Evolutionary conservation across 164 flowering plant species (phyloP), one percentile per base, ranked within the genome.

Genomic region (Stephania cephalantha): DNA sequence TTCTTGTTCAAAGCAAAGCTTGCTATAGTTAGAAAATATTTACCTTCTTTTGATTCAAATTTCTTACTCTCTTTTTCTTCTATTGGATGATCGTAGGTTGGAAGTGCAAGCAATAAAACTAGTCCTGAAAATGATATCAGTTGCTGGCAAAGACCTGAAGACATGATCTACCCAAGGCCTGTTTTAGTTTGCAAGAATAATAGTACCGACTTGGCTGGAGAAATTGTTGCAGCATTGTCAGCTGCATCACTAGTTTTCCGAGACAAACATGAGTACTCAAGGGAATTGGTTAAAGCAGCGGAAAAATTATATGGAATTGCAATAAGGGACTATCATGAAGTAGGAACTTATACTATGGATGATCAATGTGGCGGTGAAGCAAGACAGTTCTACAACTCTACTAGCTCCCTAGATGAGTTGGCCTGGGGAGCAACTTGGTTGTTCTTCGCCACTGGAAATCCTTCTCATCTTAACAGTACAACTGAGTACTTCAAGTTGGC

Each of bases 111-210:
- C 12, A 82, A 73, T 31, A 79, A 55, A 31, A 73, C 75, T 6
- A 55, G 53, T 0, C 50, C 18, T 4, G 68, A 58, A 1, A 82
- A 77, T 58, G 90, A 91, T 52, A 71, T 78, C 11, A 84, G 42
- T 55, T 91, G 94, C 79, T 90, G 97, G 94, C 86, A 86, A 82
- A 82, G 90, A 72, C 94, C 93, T 1, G 93, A 91, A 76, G 90
- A 88, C 76, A 92, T 90, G 88, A 71, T 52, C 42, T 88, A 89
- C 70, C 61, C 35, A 7, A 82, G 94, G 66, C 85, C 85, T 0
- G 87, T 87, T 58, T 84, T 84, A 1, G 44, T 18, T 52, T 86
- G 89, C 48, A 76, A 71, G 53, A 50, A 44, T n/a, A 68, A 78
- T 0, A 87, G 85, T 74, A 78, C 89, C 1, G 91, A 92, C 68